A percentile compares a stretch with the other conserved stretches of the same genome.
phyloP scores from a whole-genome alignment of 352 stramenopile genomes.

The Plasmopara muralis region DNA sequence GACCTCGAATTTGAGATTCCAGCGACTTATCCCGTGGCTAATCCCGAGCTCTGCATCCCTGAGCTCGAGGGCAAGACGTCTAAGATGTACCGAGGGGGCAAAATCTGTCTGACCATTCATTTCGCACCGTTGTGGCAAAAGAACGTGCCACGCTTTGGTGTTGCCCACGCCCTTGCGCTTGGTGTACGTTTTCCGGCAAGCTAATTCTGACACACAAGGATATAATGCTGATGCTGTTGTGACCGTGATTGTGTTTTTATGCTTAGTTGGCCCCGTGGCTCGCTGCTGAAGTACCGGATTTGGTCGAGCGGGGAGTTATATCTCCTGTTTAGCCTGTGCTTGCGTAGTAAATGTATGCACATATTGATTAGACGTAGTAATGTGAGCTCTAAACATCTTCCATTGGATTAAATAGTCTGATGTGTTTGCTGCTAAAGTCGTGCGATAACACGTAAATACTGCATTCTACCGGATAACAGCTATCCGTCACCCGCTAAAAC shows the following conservation, averaged over 20 bases:
- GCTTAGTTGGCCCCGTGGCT: constrained; percentile 78
- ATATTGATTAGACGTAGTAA: background rate
- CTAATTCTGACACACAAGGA: background rate
- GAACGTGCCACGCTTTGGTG: constrained; percentile 82
- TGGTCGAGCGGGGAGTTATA: constrained; percentile 74
- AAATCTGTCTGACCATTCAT: constrained; percentile 86
- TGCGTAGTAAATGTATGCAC: background rate
- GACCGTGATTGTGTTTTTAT: constrained; percentile 3
- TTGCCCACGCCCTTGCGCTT: constrained; percentile 78
- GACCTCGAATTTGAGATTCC: constrained; percentile 83
- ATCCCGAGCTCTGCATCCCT: constrained; percentile 78
- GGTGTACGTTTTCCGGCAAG: constrained; percentile 35
- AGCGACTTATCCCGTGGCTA: constrained; percentile 75
- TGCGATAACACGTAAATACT: constrained; percentile 27
- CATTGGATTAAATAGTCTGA: constrained; percentile 28
- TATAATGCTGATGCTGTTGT: background rate
- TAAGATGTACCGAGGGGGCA: constrained; percentile 88
- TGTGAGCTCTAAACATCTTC: constrained; percentile 30
- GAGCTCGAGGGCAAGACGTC: constrained; percentile 86
- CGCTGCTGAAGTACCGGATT: constrained; percentile 78
- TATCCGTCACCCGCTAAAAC: constrained; percentile 4
- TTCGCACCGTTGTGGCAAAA: constrained; percentile 87
- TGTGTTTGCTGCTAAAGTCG: constrained; percentile 19
- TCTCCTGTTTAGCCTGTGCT: constrained; percentile 43
- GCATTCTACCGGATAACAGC: constrained; percentile 11